Base-by-base conservation (phyloP, 1,284 basidiomycete genomes). In the Chalciporus piperatoides region DNA sequence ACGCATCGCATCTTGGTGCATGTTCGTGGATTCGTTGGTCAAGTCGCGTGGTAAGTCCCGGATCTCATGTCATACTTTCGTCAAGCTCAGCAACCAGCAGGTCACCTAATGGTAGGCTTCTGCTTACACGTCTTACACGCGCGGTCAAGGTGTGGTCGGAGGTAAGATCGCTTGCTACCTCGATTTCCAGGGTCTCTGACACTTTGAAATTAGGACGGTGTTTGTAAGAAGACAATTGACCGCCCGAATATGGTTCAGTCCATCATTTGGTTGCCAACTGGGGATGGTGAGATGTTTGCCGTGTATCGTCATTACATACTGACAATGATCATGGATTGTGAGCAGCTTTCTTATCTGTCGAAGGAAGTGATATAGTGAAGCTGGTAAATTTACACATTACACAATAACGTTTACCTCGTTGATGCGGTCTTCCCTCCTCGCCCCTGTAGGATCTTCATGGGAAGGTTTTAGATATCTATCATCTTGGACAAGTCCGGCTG, bases 111-210 rank as follows among this genome's bases (percentile, higher is more conserved):
- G 83, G 86, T 7, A 74, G 72, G 49, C 63, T 75, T 41, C 68
- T 89, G 6, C 68, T 89, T 23, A 87, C 86, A 8, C 86, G 84
- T 63, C 75, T 86, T 53, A 74, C 71, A 48, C 77, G 82, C 52
- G 80, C 79, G 14, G 75, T 90, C 54, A 90, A 89, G 66, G 71
- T 90, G 41, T 90, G 87, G 87, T 81, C 79, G 8, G 78, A 82
- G 71, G 84, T 85, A 56, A 33, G 58, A 48, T 46, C 48, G 48
- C 75, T 64, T 44, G 44, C 44, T 15, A 48, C 33, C 41, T 30
- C 8, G 32, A 37, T 46, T 48, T 33, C 53, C 41, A 44, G 43
- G 23, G 17, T 41, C 36, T 38, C 44, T 60, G 48, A 59, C 38
- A 41, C 38, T 52, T 48, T 28, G 39, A 33, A 24, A 3, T 42